Base-by-base conservation (phyloP, 441 rosid genomes). In the Pelargonium exstipulatum region DNA sequence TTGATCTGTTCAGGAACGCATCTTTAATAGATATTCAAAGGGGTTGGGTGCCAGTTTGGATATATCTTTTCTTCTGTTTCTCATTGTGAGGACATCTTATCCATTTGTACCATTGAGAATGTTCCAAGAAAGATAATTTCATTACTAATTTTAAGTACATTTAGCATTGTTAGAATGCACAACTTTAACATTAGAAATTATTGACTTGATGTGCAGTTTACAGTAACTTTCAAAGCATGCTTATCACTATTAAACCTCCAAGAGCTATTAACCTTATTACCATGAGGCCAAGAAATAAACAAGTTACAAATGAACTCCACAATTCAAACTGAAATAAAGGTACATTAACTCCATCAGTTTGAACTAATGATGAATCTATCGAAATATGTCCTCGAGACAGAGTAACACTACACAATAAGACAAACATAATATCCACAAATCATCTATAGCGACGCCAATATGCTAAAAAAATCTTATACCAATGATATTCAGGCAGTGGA, bases 401-500 rank as follows among this genome's bases (percentile, higher is more conserved):
- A 17, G 24, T 5, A 55, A 55, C 18, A 17, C 26, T 55, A 17
- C 61, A 55, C 20, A 16, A 51, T 5, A 55, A 55, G 61, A 5
- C 61, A 5, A 17, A 1, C 8, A 18, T 14, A 12, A 57, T 20
- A 20, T 9, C 62, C 20, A 26, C 22, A 57, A 18, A 26, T 18
- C 20, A 57, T 10, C 26, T 18, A 18, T 55, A 55, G 62, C 62
- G 5, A 55, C 22, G 20, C 9, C 9, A 57, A 57, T 18, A 57
- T 20, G 62, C 32, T 57, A 57, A 57, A 57, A 26, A 9, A 18
- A n/a, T 57, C 24, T 4, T 4, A 8, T 8, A 18, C 29, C 62
- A 57, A 57, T 57, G 9, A 20, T 57, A 18, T 57, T 57, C 62
- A 57, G 24, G 62, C 62, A 57, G 62, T 57, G 62, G 58, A 20